Evolutionary conservation across 352 stramenopile genomes (phyloP), one percentile per base, ranked within the genome.

Genomic region (Phytopythium delawarense): DNA sequence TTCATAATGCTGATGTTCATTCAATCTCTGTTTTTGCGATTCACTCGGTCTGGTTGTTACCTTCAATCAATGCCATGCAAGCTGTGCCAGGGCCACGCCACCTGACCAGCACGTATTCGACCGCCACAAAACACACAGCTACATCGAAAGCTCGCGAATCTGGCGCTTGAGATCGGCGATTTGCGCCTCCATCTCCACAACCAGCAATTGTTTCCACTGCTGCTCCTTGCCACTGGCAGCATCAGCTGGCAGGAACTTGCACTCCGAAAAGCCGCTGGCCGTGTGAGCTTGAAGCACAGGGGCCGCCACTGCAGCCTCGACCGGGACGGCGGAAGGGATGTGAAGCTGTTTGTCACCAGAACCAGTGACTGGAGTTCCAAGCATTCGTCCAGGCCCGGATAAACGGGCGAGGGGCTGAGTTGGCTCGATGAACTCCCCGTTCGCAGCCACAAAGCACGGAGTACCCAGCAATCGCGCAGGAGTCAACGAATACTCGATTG

Each of bases 161-260:
- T 42, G 25, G 18, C 30, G n/a, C 52, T 34, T 46, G 0, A 58
- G 20, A 2, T 23, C 52, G 13, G 52, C 18, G 28, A 58, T 30
- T 32, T 49, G 32, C 8, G 52, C 52, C 52, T 58, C 52, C 32
- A 58, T 21, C 13, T 45, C 35, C n/a, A 12, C 52, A 7, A 46
- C 34, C 30, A 45, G n/a, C 32, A 32, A 35, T 12, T 20, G 35
- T 34, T 32, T 45, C 16, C 45, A 7, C 35, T 34, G 18, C n/a
- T 46, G 32, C 20, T 40, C 20, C 30, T 28, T 15, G 51, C 4
- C 28, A 32, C 11, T 34, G 13, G 16, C 51, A 45, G 15, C 20
- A 11, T 2, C 4, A 9, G 30, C 30, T 9, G 45, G 16, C 23
- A 18, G 32, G 32, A 58, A 58, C 1, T 13, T 32, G 52, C 45